Evolutionary conservation across 495 filamentous ascomycete genomes (phyloP), one percentile per base, ranked within the genome.

Genomic region (Annulohypoxylon stygium): DNA sequence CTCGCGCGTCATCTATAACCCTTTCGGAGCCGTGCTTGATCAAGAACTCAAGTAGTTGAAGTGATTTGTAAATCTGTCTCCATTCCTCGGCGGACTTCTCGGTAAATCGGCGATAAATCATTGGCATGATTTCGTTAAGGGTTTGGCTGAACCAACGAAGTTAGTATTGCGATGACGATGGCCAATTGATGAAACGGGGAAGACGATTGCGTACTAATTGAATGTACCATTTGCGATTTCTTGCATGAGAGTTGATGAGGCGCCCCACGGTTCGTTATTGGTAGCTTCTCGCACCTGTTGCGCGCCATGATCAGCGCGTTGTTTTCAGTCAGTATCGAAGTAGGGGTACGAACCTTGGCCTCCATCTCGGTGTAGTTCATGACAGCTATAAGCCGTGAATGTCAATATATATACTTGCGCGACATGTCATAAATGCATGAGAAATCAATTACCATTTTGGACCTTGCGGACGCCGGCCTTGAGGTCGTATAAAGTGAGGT

Each of bases 301-400:
- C 73, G 34, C 73, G 43, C 30, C 45, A 18, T 25, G 30, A 67
- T 79, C 20, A 80, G 68, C 26, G 55, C 8, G 30, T 26, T 33
- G 45, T 45, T 53, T 12, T 45, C 1, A 9, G 43, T 16, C 34
- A 12, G 48, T 4, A 1, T 41, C 25, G 23, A 69, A 51, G 57
- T 14, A 45, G 53, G 6, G 48, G 18, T 47, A 85, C 84, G 72
- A 71, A 96, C 94, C 93, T 98, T 99, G 62, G 94, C 85, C 83
- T 99, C 96, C 95, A 98, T 98, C 80, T 98, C 96, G n/a, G 96
- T 99, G 81, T 95, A 98, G 82, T 98, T 99, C 96, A 98, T 98
- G 45, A 99, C 95, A 71, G 94, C 95, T 98, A 77, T 62, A 71
- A 41, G 48, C 50, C 18, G 45, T 60, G 55, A 25, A n/a, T 65